Percentiles rank a stretch among this genome's conserved stretches.
Evolutionary conservation across 2,329 filamentous ascomycete genomes (phyloP).

Genomic region (Trichoderma oligosporum): DNA sequence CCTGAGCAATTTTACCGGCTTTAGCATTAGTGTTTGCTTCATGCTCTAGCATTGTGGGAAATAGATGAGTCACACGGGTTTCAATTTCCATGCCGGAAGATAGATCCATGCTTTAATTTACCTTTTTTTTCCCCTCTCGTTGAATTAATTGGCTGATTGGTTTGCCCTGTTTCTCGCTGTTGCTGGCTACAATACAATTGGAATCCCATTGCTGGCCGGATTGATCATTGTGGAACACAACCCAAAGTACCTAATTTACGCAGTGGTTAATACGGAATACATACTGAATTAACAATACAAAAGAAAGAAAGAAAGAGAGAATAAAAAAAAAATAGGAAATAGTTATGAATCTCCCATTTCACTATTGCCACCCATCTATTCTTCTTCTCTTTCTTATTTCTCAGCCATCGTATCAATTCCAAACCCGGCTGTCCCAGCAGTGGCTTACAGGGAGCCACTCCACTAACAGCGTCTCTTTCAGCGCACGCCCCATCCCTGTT

Average conservation of each 20-base stretch:
- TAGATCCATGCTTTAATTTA: slow-evolving; percentile 21
- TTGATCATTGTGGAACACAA: too few species aligned
- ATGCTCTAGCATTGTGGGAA: slow-evolving; percentile 6
- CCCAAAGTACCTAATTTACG: too few species aligned
- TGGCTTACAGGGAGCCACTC: slow-evolving; percentile 19
- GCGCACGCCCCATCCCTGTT: slow-evolving; percentile 13
- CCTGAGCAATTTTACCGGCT: slow-evolving; percentile 19
- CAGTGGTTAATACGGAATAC: too few species aligned
- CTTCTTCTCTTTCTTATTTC: not conserved
- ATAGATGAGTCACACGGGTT: slow-evolving; percentile 26
- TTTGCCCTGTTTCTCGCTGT: not conserved
- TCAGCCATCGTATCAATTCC: not conserved
- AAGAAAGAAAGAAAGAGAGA: not conserved
- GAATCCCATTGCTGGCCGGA: too few species aligned
- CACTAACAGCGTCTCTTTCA: not conserved
- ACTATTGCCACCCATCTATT: not conserved
- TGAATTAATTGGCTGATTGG: not conserved
- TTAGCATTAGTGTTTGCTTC: slow-evolving; percentile 21
- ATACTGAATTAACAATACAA: too few species aligned
- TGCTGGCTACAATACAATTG: not conserved
- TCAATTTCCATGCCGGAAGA: slow-evolving; percentile 19
- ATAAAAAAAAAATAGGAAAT: not conserved
- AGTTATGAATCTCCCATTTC: not conserved
- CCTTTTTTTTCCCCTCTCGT: not conserved
- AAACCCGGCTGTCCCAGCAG: not conserved